Percentiles rank a stretch among this genome's conserved stretches.
These are phyloP conservation scores for Lactarius sp. DNA, from an alignment of 768 basidiomycete genomes.

Conservation along the genomic window DNA sequence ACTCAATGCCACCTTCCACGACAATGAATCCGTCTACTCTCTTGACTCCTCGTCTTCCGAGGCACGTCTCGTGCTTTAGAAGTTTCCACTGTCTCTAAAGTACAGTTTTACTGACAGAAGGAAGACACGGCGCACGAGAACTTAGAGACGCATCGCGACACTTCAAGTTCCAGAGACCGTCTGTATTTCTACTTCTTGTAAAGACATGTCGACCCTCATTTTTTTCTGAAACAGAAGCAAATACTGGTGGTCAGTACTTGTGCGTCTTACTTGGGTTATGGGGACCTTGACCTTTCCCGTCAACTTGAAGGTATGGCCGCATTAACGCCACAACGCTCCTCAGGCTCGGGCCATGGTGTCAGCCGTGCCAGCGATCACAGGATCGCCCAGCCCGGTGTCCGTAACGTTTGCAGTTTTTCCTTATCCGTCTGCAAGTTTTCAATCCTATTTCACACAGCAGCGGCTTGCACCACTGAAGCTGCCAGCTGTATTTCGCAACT, in stretches of 20 bases:
- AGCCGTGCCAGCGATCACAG: background rate
- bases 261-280: background rate
- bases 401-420: background rate
- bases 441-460: background rate
- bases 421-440: background rate
- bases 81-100: background rate
- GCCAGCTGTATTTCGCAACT: background rate
- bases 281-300: background rate
- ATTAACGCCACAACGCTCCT: background rate
- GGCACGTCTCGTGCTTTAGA: background rate
- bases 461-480: background rate
- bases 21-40: slow-evolving; percentile 5
- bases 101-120: background rate
- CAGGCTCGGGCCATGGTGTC: background rate
- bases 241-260: background rate
- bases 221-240: background rate
- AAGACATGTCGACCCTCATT: background rate
- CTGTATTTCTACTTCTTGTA: background rate
- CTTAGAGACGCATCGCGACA: background rate
- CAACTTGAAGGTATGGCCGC: background rate
- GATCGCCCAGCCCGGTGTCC: background rate
- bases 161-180: background rate
- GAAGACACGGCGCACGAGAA: background rate
- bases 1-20: no score
- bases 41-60: slow-evolving; percentile 12